phyloP scores from a whole-genome alignment of 176 grass and related monocot genomes.

The Zoysia japonica region DNA sequence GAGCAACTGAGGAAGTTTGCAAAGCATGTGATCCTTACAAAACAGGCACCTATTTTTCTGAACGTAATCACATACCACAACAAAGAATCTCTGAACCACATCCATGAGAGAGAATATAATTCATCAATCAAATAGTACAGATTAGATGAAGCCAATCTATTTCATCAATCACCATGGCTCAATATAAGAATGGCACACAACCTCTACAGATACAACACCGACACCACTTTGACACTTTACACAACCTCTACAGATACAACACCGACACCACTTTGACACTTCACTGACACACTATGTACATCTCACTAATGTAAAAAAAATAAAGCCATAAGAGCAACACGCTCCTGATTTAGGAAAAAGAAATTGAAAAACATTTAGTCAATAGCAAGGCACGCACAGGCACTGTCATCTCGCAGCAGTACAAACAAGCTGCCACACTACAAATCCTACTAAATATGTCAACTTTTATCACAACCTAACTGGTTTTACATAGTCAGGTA shows the following conservation, averaged over 20 bases:
- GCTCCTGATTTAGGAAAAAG: constrained; percentile 14
- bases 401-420: constrained; percentile 5
- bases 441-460: constrained; percentile 49
- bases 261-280: constrained; percentile 12
- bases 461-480: background rate
- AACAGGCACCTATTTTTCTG: too few relatives aligned
- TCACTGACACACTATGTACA: constrained; percentile 36
- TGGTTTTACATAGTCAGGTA: background rate
- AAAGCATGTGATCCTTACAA: too few relatives aligned
- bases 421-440: constrained; percentile 30
- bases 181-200: background rate
- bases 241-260: constrained; percentile 27
- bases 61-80: too few relatives aligned
- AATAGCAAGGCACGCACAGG: background rate
- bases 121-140: too few relatives aligned
- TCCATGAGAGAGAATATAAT: too few relatives aligned
- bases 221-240: constrained; percentile 3
- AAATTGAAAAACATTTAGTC: background rate
- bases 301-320: constrained; percentile 24
- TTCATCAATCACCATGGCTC: too few relatives aligned
- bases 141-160: too few relatives aligned
- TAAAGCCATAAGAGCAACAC: constrained; percentile 6
- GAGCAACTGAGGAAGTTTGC: too few relatives aligned
- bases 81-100: too few relatives aligned
- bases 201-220: constrained; percentile 26